phyloP scores from a whole-genome alignment of 306 rosid species.

The Biancaea sappan region DNA sequence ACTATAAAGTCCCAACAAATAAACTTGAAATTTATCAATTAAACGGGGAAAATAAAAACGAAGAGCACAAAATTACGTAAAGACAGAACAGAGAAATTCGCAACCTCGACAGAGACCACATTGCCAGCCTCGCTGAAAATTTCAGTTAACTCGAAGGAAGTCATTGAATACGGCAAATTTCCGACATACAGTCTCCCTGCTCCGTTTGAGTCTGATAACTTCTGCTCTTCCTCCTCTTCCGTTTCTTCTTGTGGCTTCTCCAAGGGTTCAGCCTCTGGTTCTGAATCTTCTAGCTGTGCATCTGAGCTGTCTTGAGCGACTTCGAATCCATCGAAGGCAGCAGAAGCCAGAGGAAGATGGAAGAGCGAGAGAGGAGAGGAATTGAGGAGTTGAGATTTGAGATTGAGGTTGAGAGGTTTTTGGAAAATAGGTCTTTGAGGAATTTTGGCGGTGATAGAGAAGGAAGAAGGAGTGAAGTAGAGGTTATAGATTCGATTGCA shows the following conservation, averaged over 20 bases:
- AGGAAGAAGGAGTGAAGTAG: slow-evolving; percentile 49
- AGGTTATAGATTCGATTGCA: slow-evolving; percentile 55
- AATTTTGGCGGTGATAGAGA: slow-evolving; percentile 49
- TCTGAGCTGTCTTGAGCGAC: slow-evolving; percentile 36
- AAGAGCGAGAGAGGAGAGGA: slow-evolving; percentile 42
- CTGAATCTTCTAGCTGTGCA: slow-evolving; percentile 40
- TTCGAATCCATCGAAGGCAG: slow-evolving; percentile 57
- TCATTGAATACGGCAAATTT: slow-evolving; percentile 73
- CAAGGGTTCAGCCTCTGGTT: slow-evolving; percentile 39
- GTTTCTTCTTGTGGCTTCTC: slow-evolving; percentile 32
- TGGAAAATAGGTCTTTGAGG: slow-evolving; percentile 43
- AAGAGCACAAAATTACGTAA: neutral
- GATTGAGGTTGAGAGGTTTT: slow-evolving; percentile 50
- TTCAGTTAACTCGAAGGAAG: slow-evolving; percentile 65
- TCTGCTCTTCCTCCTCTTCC: slow-evolving; percentile 38
- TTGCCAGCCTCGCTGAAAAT: slow-evolving; percentile 79
- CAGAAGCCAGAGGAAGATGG: slow-evolving; percentile 40
- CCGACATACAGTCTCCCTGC: slow-evolving; percentile 88
- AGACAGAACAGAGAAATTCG: slow-evolving; percentile 8
- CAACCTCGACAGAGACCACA: slow-evolving; percentile 77
- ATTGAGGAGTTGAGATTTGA: slow-evolving; percentile 44
- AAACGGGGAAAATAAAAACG: neutral
- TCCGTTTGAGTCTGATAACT: slow-evolving; percentile 44
- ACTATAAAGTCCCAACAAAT: neutral
- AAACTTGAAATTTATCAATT: neutral